phyloP scores from a whole-genome alignment of 2,329 filamentous ascomycete genomes.

The Colletotrichum gloeosporioides region DNA sequence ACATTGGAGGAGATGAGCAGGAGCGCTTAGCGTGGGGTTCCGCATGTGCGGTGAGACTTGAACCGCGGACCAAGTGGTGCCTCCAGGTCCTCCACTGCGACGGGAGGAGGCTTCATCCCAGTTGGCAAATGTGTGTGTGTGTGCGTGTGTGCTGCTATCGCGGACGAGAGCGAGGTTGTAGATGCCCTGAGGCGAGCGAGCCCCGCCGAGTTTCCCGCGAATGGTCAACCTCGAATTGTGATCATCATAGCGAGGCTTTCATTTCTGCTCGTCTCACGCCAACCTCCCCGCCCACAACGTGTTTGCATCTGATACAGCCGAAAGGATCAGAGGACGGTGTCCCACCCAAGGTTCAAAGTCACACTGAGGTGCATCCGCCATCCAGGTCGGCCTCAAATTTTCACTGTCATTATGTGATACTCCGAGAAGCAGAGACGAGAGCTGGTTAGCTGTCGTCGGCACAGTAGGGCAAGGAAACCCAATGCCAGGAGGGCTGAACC shows the following conservation, averaged over 20 bases:
- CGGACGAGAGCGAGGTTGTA: not conserved
- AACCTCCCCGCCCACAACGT: not conserved
- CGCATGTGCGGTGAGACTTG: not conserved
- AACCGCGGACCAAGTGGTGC: not conserved
- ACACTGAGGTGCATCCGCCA: not conserved
- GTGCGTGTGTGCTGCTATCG: not conserved
- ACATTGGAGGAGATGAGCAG: not conserved
- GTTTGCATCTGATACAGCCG: not conserved
- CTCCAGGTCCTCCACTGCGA: not conserved
- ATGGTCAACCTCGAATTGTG: not conserved
- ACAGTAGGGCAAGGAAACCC: not conserved
- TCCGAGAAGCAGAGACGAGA: not conserved
- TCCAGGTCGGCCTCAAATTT: not conserved
- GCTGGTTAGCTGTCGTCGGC: not conserved
- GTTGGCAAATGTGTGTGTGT: not conserved
- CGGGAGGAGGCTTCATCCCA: not conserved
- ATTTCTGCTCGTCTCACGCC: not conserved
- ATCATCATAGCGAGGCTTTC: not conserved
- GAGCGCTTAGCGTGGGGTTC: conserved; percentile 1
- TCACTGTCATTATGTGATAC: not conserved
- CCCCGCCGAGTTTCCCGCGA: not conserved
- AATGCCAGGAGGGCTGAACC: not conserved
- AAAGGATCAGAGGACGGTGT: not conserved
- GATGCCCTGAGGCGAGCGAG: not conserved
- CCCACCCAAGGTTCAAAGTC: not conserved